Base-by-base conservation (phyloP, 2,329 filamentous ascomycete genomes). In the Colletotrichum shisoi region DNA sequence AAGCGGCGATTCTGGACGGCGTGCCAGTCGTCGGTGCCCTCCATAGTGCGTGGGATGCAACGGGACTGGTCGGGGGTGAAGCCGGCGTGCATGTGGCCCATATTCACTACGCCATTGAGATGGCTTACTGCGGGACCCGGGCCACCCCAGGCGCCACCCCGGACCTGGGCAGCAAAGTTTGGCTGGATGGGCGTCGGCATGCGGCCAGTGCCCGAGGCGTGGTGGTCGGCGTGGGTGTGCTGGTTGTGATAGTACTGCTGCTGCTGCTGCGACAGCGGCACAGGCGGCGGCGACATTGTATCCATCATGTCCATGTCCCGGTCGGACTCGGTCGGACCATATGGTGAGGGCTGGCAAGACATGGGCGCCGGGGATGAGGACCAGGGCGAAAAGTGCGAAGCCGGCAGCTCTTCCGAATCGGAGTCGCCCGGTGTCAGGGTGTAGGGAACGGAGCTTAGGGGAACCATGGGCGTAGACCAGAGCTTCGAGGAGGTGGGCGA, bases 141-240 rank as follows among this genome's bases (percentile, higher is more conserved):
- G 71, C 74, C 76, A 75, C 71, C 79, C 79, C 79, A 83, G 81
- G 70, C 80, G 81, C 70, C 82, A n/a, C 84, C 84, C 63, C 83
- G 80, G 27, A 86, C 78, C 72, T 87, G 84, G 2, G 81, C 80
- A 1, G 84, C 82, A 72, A 88, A 88, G 57, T 77, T 85, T 67
- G 83, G 83, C 70, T 87, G 82, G n/a, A 87, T 87, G 2, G 85
- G 85, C 2, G 86, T 87, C 2, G 85, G 85, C 75, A 87, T 82
- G 54, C 85, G 84, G 64, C 81, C 80, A 21, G 78, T 78, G 52
- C 77, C 71, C 63, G 72, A 62, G 15, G 53, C 27, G 24, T 39
- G 48, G 9, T 63, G 62, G 24, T 66, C 54, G 2, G 48, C 13
- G 15, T 21, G 57, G 37, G 42, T 19, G 39, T 52, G 77, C n/a